These are phyloP conservation scores for Helminthosporium solani DNA, from an alignment of 2,329 filamentous ascomycete species.

Conservation along the genomic window DNA sequence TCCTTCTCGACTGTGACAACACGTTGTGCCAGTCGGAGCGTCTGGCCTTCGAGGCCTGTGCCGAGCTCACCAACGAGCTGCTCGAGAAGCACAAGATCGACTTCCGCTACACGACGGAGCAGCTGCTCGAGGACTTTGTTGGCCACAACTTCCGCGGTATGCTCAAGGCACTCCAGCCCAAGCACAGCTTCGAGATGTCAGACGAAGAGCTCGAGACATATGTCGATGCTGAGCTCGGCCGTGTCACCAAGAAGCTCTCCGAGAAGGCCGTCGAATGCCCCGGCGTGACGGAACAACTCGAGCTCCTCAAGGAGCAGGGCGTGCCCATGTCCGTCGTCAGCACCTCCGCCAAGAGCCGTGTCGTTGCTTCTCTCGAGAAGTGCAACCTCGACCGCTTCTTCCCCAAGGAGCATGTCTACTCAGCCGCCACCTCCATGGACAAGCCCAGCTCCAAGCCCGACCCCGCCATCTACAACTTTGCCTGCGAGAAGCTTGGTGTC, in stretches of 20 bases:
- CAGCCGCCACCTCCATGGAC: conserved; percentile 74
- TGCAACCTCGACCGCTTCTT: conserved; percentile 81
- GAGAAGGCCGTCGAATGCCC: conserved; percentile 66
- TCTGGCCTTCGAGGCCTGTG: conserved; percentile 87
- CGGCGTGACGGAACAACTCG: conserved; percentile 67
- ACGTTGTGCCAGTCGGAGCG: conserved; percentile 90
- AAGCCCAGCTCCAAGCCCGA: conserved; percentile 88
- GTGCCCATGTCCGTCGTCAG: conserved; percentile 80
- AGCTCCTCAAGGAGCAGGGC: conserved; percentile 62
- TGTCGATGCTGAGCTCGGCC: conserved; percentile 75
- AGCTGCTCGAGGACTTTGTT: conserved; percentile 82
- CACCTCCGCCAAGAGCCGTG: conserved; percentile 74
- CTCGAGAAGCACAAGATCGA: conserved; percentile 65
- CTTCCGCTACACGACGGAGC: conserved; percentile 72
- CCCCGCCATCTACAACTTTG: conserved; percentile 81
- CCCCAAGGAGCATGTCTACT: conserved; percentile 72
- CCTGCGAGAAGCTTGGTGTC: conserved; percentile 72
- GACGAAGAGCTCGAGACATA: conserved; percentile 70
- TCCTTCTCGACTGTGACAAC: conserved; percentile 69
- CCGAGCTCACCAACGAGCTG: conserved; percentile 85
- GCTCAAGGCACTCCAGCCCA: conserved; percentile 73
- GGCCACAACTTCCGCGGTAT: conserved; percentile 95
- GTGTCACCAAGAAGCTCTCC: conserved; percentile 78
- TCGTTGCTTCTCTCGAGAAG: conserved; percentile 75
- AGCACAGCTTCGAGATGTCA: conserved; percentile 70